Conservation (phyloP, 2,329 filamentous ascomycete species). For the Calonectria pseudoreteaudii region DNA sequence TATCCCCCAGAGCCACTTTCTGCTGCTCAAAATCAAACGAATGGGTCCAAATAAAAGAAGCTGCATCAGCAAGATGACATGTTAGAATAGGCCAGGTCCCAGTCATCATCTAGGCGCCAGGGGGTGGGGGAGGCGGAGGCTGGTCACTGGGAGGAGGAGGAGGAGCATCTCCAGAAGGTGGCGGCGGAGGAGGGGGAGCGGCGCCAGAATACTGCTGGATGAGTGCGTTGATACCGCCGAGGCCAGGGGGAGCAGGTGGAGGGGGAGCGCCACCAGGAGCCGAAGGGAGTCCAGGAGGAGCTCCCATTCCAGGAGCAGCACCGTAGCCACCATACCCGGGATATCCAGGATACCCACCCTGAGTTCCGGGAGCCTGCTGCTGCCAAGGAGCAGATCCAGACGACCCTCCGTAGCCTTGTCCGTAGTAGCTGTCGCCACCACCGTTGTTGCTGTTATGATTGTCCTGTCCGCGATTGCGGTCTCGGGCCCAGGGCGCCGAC, state of each 20-base stretch:
- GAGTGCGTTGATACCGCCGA: conserved; percentile 71
- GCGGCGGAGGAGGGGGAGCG: conserved; percentile 67
- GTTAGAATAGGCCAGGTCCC: conserved; percentile 13
- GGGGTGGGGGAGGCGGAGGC: conserved; percentile 73
- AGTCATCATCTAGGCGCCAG: conserved; percentile 54
- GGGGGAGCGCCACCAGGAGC: conserved; percentile 62
- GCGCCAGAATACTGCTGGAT: conserved; percentile 74
- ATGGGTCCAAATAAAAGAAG: neutral
- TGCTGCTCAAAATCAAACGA: conserved; percentile 3
- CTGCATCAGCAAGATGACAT: conserved; percentile 13
- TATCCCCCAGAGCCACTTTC: conserved; percentile 9
- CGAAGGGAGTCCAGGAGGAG: conserved; percentile 54
- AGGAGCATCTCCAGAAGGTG: conserved; percentile 66
- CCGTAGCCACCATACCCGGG: conserved; percentile 61
- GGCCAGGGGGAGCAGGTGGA: conserved; percentile 66
- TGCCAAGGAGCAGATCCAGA: conserved; percentile 61
- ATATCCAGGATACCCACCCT: conserved; percentile 69
- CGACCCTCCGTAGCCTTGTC: conserved; percentile 44
- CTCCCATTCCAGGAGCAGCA: conserved; percentile 58
- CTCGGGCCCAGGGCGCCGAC: conserved; percentile 72
- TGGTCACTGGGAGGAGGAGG: conserved; percentile 74
- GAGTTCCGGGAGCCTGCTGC: conserved; percentile 64
- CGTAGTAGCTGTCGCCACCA: conserved; percentile 45
- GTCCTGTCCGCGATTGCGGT: conserved; percentile 64
- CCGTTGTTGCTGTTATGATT: conserved; percentile 43